A percentile compares a stretch with the other conserved stretches of the same genome.
These are phyloP conservation scores for Alternaria triticimaculans DNA, from an alignment of 2,329 filamentous ascomycete genomes.

Conservation along the genomic window DNA sequence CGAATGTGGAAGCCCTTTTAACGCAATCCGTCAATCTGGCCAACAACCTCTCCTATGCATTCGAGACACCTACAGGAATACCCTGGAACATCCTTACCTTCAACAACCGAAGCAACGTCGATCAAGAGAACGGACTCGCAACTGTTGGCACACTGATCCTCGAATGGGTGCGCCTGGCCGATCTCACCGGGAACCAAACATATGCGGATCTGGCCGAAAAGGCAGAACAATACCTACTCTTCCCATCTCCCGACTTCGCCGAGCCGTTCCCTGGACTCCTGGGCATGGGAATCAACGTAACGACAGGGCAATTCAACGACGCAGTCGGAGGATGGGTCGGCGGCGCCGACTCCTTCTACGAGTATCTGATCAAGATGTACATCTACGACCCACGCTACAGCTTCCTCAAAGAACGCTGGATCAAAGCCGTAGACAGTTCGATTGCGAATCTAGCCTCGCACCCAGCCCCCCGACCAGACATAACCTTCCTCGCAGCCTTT, in stretches of 20 bases:
- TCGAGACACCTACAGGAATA: conserved; percentile 76
- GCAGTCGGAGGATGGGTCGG: conserved; percentile 76
- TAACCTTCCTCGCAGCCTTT: conserved; percentile 74
- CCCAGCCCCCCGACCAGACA: conserved; percentile 68
- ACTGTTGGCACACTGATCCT: conserved; percentile 79
- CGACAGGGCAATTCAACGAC: conserved; percentile 71
- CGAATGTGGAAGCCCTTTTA: conserved; percentile 66
- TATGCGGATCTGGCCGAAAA: conserved; percentile 72
- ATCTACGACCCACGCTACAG: conserved; percentile 75
- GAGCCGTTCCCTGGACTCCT: conserved; percentile 81
- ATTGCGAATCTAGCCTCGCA: conserved; percentile 75
- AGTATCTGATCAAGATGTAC: conserved; percentile 92
- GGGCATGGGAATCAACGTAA: conserved; percentile 70
- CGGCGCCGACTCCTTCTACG: conserved; percentile 81
- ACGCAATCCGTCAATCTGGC: conserved; percentile 72
- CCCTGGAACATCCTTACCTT: conserved; percentile 74
- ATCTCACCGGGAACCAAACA: conserved; percentile 70
- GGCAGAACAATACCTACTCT: conserved; percentile 73
- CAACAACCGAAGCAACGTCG: conserved; percentile 55
- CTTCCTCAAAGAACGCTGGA: conserved; percentile 74
- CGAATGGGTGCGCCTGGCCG: conserved; percentile 83
- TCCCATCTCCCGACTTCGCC: conserved; percentile 65
- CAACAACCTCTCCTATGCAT: conserved; percentile 76
- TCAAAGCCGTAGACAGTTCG: conserved; percentile 75
- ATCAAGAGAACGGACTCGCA: conserved; percentile 72